Conservation (phyloP, 768 basidiomycete species). For the Suillus alpinus region DNA sequence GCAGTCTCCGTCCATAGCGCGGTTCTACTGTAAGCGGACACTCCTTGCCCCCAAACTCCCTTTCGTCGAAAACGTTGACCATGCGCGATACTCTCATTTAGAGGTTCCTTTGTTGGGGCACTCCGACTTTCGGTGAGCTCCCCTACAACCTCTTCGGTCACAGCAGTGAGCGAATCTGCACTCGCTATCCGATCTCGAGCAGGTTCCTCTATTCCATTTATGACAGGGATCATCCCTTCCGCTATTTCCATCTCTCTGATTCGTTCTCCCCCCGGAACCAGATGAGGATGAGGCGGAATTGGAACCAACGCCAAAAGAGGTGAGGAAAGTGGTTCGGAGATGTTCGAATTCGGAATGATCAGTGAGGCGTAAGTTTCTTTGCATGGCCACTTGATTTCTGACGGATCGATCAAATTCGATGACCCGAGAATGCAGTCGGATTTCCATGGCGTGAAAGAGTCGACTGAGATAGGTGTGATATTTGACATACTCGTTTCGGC, state of each 20-base stretch:
- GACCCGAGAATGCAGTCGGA: background rate
- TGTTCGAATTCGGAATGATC: background rate
- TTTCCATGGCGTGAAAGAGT: background rate
- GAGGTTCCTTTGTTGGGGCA: background rate
- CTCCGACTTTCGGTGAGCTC: background rate
- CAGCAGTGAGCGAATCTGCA: conserved; percentile 7
- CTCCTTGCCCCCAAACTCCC: too few relatives aligned
- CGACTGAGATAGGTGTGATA: background rate
- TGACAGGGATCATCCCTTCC: conserved; percentile 5
- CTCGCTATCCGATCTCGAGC: background rate
- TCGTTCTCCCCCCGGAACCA: background rate
- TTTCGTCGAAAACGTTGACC: background rate
- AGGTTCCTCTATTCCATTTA: conserved; percentile 5
- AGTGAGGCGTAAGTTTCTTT: background rate
- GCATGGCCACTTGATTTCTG: background rate
- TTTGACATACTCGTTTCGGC: too few relatives aligned
- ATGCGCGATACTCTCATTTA: background rate
- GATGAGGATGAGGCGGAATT: background rate
- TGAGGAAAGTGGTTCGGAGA: background rate
- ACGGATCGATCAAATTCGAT: background rate
- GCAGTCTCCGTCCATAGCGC: background rate
- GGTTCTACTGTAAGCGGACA: background rate
- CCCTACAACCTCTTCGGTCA: background rate
- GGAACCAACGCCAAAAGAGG: background rate
- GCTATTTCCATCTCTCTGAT: conserved; percentile 1